These are phyloP conservation scores for Penicillium paneum DNA, from an alignment of 2,329 filamentous ascomycete species.

Conservation along the genomic window DNA sequence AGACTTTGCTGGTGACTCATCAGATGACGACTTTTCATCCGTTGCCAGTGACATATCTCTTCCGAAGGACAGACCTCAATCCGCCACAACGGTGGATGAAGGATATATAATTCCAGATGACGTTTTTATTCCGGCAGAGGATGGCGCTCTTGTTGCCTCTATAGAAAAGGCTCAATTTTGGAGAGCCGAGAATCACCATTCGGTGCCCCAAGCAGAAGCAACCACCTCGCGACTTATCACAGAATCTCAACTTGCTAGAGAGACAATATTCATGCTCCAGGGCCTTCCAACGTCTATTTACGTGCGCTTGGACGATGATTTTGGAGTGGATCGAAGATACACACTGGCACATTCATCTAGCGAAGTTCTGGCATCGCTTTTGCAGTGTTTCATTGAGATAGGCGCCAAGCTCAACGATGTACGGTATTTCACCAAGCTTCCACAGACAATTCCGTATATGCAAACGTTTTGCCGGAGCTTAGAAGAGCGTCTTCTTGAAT, in stretches of 20 bases:
- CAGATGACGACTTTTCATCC: conserved; percentile 39
- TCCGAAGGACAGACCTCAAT: conserved; percentile 28
- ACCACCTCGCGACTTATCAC: conserved; percentile 48
- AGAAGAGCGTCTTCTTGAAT: conserved; percentile 52
- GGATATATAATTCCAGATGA: conserved; percentile 37
- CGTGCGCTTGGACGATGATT: conserved; percentile 32
- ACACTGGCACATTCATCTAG: conserved; percentile 34
- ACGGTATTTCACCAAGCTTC: conserved; percentile 47
- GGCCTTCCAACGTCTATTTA: conserved; percentile 76
- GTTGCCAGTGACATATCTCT: conserved; percentile 33
- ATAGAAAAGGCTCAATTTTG: conserved; percentile 51
- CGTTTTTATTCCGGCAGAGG: conserved; percentile 31
- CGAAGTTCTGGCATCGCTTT: conserved; percentile 30
- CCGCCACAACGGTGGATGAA: conserved; percentile 26
- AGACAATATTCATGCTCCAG: conserved; percentile 80
- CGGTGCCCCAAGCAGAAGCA: conserved; percentile 12
- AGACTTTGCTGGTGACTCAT: conserved; percentile 39
- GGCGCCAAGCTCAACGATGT: conserved; percentile 50
- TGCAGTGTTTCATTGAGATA: conserved; percentile 46
- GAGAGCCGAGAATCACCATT: conserved; percentile 31
- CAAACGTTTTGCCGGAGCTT: conserved; percentile 70
- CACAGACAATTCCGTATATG: conserved; percentile 57
- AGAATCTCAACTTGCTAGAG: conserved; percentile 71
- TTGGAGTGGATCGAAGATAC: conserved; percentile 42
- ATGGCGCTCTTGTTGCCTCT: conserved; percentile 35